Percentiles rank a stretch among this genome's conserved stretches.
These are phyloP conservation scores for Phytopythium montanum DNA, from an alignment of 352 stramenopile genomes.

Conservation along the genomic window DNA sequence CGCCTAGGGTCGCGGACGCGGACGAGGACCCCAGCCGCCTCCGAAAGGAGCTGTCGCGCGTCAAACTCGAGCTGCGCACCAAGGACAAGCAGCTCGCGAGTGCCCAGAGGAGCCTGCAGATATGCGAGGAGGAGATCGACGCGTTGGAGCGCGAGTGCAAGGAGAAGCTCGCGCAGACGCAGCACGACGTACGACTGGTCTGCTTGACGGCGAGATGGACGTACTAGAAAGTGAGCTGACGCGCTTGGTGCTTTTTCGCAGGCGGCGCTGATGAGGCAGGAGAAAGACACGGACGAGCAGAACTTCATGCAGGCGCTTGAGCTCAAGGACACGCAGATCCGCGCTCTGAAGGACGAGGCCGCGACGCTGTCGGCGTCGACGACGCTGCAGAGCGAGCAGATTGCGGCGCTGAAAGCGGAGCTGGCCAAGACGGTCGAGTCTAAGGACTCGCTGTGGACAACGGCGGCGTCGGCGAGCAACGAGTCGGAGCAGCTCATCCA, in stretches of 20 bases:
- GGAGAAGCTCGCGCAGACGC: conserved; percentile 58
- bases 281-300: conserved; percentile 65
- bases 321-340: conserved; percentile 64
- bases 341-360: conserved; percentile 42
- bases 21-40: conserved; percentile 28
- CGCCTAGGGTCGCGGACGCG: background rate
- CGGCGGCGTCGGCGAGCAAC: conserved; percentile 57
- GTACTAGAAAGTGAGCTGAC: background rate
- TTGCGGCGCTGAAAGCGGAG: conserved; percentile 42
- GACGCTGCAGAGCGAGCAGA: conserved; percentile 27
- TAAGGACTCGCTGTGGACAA: conserved; percentile 69
- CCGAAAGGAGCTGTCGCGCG: conserved; percentile 49
- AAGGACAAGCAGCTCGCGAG: conserved; percentile 63
- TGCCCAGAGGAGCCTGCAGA: conserved; percentile 50
- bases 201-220: background rate
- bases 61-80: conserved; percentile 47
- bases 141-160: conserved; percentile 73
- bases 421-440: conserved; percentile 46
- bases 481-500: conserved; percentile 62
- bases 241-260: conserved; percentile 9
- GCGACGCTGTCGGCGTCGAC: conserved; percentile 32
- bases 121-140: conserved; percentile 76
- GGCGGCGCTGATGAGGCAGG: conserved; percentile 44
- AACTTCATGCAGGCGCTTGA: conserved; percentile 73
- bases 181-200: conserved; percentile 33